Evolutionary conservation across 2,329 filamentous ascomycete genomes (phyloP), one percentile per base, ranked within the genome.

Genomic region (Aotearoamyces nothofagi): DNA sequence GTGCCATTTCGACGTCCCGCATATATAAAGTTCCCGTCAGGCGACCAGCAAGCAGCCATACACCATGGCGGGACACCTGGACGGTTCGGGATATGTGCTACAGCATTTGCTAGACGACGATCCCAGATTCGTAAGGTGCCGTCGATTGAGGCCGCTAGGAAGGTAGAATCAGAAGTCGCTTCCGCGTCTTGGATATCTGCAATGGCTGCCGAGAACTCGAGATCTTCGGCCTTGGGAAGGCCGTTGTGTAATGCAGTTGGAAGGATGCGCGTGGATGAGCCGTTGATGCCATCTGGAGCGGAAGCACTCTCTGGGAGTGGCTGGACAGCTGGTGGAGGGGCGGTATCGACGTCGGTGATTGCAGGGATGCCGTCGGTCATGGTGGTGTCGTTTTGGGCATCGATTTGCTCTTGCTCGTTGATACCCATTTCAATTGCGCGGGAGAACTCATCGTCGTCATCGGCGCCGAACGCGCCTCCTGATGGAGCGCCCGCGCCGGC

Each of bases 41-140:
- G 84, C 31, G 79, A 87, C 90, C 90, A 98, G 57, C 84, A 93
- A 1, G 84, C 83, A 40, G 82, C 86, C 74, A 93, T 94, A 53
- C 87, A 96, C 87, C 87, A 98, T 0, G 87, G 90, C 1, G 90
- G 87, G 1, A 83, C 80, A 11, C 74, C 73, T 8, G 72, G 69
- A 8, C 74, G 63, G 11, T 79, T 81, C 1, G 65, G 62, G 32
- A 96, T 87, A 15, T 76, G 72, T 3, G 90, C 84, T 2, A 93
- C 64, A 0, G 87, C 78, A 19, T 77, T 67, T 1, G 69, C 68
- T 37, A 79, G 69, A 12, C 90, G 73, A 3, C 77, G 63, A 46
- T 98, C 92, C 87, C 90, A 98, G 39, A 98, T 73, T n/a, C 84
- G 77, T 24, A 98, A 62, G 1, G 75, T 76, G 30, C 87, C 86